phyloP scores from a whole-genome alignment of 1,284 basidiomycete genomes.

The Trametes hirsuta region DNA sequence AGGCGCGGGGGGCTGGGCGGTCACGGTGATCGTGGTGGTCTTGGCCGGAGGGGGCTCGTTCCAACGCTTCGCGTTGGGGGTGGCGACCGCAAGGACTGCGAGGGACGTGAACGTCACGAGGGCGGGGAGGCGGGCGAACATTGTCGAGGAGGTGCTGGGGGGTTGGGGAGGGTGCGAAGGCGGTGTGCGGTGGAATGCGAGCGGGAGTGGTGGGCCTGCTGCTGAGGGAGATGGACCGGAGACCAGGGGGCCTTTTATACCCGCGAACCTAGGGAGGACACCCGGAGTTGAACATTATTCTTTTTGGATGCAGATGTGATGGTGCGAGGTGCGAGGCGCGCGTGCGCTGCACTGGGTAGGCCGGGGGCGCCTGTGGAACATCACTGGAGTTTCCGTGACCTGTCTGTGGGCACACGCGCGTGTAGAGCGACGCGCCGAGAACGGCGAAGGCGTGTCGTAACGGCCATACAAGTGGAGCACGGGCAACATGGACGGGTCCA shows the following conservation, averaged over 20 bases:
- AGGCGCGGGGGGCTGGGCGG: not conserved
- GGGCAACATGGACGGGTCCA: no score
- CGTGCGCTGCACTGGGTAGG: no score
- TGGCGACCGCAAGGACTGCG: conserved; percentile 24
- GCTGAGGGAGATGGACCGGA: not conserved
- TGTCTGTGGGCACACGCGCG: no score
- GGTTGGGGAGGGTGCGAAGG: not conserved
- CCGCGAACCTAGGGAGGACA: not conserved
- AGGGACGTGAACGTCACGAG: conserved; percentile 9
- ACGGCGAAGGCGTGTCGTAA: no score
- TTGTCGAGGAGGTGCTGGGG: not conserved
- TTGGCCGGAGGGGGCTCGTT: not conserved
- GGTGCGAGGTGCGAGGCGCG: no score
- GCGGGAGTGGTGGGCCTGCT: not conserved
- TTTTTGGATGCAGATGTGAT: not conserved
- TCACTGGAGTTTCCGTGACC: no score
- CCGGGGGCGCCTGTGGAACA: no score
- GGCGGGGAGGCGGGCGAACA: conserved; percentile 14
- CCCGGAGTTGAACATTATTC: not conserved
- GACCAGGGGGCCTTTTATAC: not conserved
- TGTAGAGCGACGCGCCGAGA: no score
- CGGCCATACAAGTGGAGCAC: no score
- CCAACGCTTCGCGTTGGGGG: not conserved
- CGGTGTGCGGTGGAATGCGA: not conserved
- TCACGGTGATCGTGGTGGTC: conserved; percentile 4